Percentiles rank a stretch among this genome's conserved stretches.
These are phyloP conservation scores for Trichaptum fuscoviolaceum DNA, from an alignment of 768 basidiomycete genomes.

Conservation along the genomic window DNA sequence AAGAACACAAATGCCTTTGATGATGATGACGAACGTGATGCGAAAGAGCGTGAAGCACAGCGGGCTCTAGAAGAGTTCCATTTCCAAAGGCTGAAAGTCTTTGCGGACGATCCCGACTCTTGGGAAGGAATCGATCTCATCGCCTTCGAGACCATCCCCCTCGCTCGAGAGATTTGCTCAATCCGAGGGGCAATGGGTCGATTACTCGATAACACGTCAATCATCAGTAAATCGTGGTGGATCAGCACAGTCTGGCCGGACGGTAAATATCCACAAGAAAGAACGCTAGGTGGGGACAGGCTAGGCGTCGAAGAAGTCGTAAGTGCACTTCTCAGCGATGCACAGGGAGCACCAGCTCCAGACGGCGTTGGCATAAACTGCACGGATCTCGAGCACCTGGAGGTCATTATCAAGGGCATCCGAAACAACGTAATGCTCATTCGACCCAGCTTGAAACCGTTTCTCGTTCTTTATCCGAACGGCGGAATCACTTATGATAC, in stretches of 20 bases:
- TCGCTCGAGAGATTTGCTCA: conserved; percentile 57
- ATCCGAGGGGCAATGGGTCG: conserved; percentile 54
- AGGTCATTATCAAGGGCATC: conserved; percentile 34
- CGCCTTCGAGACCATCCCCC: conserved; percentile 77
- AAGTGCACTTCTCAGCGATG: conserved; percentile 13
- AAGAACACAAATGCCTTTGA: conserved; percentile 41
- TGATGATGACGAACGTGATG: conserved; percentile 25
- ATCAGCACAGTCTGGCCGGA: conserved; percentile 59
- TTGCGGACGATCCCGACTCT: conserved; percentile 38
- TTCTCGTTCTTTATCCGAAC: conserved; percentile 71
- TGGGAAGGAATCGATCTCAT: conserved; percentile 59
- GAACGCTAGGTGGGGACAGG: conserved; percentile 18
- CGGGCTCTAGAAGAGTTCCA: conserved; percentile 59
- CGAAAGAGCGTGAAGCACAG: conserved; percentile 30
- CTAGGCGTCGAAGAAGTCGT: conserved; percentile 38
- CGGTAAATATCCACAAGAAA: conserved; percentile 41
- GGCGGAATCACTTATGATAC: conserved; percentile 54
- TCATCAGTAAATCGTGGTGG: conserved; percentile 76
- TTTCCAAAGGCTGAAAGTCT: conserved; percentile 50
- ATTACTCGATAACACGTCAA: conserved; percentile 24
- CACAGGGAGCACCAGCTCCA: conserved; percentile 28
- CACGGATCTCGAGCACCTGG: conserved; percentile 44
- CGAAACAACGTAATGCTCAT: conserved; percentile 12
- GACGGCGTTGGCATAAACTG: conserved; percentile 73
- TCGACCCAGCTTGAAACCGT: conserved; percentile 28